phyloP scores from a whole-genome alignment of 345 rosid species.

The Theobroma cacao region DNA sequence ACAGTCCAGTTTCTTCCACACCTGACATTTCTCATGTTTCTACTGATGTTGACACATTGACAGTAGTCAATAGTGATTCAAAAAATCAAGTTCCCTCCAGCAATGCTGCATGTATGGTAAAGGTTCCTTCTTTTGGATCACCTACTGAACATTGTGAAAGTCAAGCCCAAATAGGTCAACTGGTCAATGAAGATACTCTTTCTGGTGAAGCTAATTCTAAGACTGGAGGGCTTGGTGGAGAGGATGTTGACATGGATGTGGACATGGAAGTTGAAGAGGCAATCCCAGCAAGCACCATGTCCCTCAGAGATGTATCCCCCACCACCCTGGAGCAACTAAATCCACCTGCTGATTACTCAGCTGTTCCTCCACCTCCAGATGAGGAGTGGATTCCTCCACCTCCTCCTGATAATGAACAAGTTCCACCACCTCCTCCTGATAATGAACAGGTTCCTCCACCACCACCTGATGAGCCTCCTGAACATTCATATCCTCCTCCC shows the following conservation, averaged over 20 bases:
- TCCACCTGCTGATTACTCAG: constrained; percentile 30
- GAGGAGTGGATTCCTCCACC: constrained; percentile 96
- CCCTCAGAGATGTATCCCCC: constrained; percentile 20
- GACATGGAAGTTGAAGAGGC: constrained; percentile 96
- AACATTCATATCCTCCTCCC: constrained; percentile 44
- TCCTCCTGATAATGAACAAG: constrained; percentile 74
- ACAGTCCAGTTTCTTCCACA: constrained; percentile 22
- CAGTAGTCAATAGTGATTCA: neutral
- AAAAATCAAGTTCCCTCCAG: constrained; percentile 20
- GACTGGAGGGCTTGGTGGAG: constrained; percentile 36
- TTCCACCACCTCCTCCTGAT: constrained; percentile 90
- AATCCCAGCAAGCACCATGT: constrained; percentile 24
- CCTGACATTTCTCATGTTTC: constrained; percentile 30
- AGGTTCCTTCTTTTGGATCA: constrained; percentile 29
- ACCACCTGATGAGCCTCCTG: constrained; percentile 62
- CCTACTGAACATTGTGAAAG: constrained; percentile 31
- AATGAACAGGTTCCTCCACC: constrained; percentile 44
- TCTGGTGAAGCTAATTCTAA: constrained; percentile 29
- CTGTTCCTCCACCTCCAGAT: constrained; percentile 64
- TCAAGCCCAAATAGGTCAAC: constrained; percentile 29
- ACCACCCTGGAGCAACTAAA: constrained; percentile 28
- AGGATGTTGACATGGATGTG: constrained; percentile 90
- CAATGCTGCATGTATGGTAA: constrained; percentile 13
- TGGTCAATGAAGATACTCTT: constrained; percentile 23
- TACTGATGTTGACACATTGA: constrained; percentile 8